Conservation (phyloP, 768 basidiomycete species). For the Termitomyces bulborhizus region DNA sequence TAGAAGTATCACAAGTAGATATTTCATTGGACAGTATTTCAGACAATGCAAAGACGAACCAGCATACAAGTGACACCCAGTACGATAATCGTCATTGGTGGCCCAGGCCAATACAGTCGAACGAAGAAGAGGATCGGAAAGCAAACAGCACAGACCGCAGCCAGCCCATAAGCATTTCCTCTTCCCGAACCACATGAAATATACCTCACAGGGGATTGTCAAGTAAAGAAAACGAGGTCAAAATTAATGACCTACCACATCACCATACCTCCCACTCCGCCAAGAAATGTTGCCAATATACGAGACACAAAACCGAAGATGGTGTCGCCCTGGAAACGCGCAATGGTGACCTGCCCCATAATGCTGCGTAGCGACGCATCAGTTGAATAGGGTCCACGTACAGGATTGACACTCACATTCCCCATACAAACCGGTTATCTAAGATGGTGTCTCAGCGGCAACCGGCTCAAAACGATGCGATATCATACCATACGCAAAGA, state of each 20-base stretch:
- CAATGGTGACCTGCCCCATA: slow-evolving; percentile 69
- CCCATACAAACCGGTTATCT: slow-evolving; percentile 70
- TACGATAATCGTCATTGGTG: slow-evolving; percentile 66
- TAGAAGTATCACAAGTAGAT: slow-evolving; percentile 16
- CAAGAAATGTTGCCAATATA: slow-evolving; percentile 58
- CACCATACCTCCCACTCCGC: slow-evolving; percentile 53
- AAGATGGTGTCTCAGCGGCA: not conserved
- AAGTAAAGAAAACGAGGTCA: not conserved
- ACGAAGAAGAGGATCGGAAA: slow-evolving; percentile 70
- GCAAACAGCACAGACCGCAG: slow-evolving; percentile 57
- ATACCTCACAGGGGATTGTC: slow-evolving; percentile 41
- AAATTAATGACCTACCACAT: slow-evolving; percentile 48
- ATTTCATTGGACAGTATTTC: not conserved
- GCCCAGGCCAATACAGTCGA: slow-evolving; percentile 68
- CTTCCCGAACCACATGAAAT: slow-evolving; percentile 54
- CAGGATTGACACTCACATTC: slow-evolving; percentile 36
- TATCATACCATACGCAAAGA: slow-evolving; percentile 50
- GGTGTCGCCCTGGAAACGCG: slow-evolving; percentile 73
- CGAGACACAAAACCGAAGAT: slow-evolving; percentile 58
- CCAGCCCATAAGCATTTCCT: slow-evolving; percentile 67
- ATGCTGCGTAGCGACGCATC: slow-evolving; percentile 31
- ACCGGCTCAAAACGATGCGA: not conserved
- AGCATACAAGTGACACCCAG: slow-evolving; percentile 58
- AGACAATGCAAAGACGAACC: slow-evolving; percentile 26
- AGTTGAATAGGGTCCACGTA: not conserved